A percentile compares a stretch with the other conserved stretches of the same genome.
Conservation (phyloP, 129 eudicot genomes). For the Lonicera japonica region DNA sequence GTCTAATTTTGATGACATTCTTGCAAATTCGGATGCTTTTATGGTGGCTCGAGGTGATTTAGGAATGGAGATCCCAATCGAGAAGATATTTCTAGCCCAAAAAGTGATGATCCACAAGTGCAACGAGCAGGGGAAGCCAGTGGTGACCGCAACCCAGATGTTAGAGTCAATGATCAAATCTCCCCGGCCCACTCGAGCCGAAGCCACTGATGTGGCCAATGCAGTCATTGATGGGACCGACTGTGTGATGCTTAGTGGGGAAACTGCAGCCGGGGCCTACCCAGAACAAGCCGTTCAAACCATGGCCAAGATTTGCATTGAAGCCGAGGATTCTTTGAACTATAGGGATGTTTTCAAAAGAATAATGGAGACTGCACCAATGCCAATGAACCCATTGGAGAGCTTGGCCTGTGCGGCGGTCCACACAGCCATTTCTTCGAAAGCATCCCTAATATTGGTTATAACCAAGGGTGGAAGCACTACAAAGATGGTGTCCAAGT, state of each 20-base stretch:
- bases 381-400: constrained; percentile 76
- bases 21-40: constrained; percentile 60
- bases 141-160: constrained; percentile 80
- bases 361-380: constrained; percentile 44
- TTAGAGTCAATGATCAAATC: constrained; percentile 82
- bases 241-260: constrained; percentile 80
- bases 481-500: constrained; percentile 61
- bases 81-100: constrained; percentile 69
- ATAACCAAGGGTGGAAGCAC: constrained; percentile 67
- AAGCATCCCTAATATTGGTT: constrained; percentile 50
- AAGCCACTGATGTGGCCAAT: constrained; percentile 77
- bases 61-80: constrained; percentile 78
- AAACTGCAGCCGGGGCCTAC: constrained; percentile 80
- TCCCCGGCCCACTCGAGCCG: constrained; percentile 78
- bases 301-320: constrained; percentile 68
- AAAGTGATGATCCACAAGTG: constrained; percentile 69
- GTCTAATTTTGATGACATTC: constrained; percentile 60
- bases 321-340: constrained; percentile 56
- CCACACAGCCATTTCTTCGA: constrained; percentile 54
- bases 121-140: constrained; percentile 63
- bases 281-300: constrained; percentile 61
- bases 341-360: constrained; percentile 46
- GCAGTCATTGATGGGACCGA: constrained; percentile 82
- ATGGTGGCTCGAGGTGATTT: constrained; percentile 80
- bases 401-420: constrained; percentile 67